phyloP scores from a whole-genome alignment of 1,284 basidiomycete species.

The Boletus mariae region DNA sequence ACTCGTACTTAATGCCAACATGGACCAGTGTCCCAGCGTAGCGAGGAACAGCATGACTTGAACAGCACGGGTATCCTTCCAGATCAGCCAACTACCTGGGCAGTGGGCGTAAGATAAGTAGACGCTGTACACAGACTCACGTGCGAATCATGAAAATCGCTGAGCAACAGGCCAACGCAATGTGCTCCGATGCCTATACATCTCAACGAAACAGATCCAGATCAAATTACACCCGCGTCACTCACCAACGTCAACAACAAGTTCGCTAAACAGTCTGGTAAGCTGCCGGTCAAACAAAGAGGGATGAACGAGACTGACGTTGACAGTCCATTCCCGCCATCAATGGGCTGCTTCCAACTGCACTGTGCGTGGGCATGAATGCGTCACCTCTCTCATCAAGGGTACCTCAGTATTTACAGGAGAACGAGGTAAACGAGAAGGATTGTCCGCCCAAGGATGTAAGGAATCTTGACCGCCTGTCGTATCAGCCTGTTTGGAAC shows the following conservation, averaged over 20 bases:
- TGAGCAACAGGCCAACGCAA: conserved; percentile 21
- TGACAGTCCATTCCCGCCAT: neutral
- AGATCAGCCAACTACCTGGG: conserved; percentile 24
- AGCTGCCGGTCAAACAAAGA: too few relatives aligned
- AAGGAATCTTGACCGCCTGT: conserved; percentile 16
- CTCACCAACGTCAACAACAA: too few relatives aligned
- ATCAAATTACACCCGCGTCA: too few relatives aligned
- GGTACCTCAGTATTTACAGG: conserved; percentile 10
- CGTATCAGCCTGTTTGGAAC: neutral
- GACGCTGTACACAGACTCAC: conserved; percentile 10
- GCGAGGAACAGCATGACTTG: conserved; percentile 12
- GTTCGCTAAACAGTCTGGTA: too few relatives aligned
- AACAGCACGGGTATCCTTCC: conserved; percentile 16
- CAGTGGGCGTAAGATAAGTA: neutral
- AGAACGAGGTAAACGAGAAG: conserved; percentile 5
- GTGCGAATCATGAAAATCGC: conserved; percentile 25
- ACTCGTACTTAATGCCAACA: conserved; percentile 14
- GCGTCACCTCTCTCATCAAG: neutral
- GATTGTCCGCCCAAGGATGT: conserved; percentile 14
- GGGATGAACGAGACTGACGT: conserved; percentile 9
- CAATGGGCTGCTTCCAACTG: neutral
- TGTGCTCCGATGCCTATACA: neutral
- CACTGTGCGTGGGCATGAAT: conserved; percentile 6
- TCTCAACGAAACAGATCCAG: too few relatives aligned
- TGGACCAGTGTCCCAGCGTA: conserved; percentile 16